Evolutionary conservation across 2,329 filamentous ascomycete species (phyloP), one percentile per base, ranked within the genome.

Genomic region (Rutstroemia sydowiana): DNA sequence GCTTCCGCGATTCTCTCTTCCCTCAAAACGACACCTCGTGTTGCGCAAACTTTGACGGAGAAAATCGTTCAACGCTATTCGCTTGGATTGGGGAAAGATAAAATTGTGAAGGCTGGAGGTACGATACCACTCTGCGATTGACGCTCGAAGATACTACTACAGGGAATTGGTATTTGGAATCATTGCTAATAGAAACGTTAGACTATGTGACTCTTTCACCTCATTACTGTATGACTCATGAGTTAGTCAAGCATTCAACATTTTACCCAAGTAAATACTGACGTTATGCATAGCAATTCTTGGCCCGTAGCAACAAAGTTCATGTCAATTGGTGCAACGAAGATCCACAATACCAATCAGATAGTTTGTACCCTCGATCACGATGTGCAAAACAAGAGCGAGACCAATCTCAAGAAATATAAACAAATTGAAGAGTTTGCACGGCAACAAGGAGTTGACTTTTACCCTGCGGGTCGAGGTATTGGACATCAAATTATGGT

Each of bases 401-500:
- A 87, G 56, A 72, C 79, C 57, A 95, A 95, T 63, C 67, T 95
- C 39, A 82, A 84, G 62, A 96, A 96, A 65, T 96, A 95, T 68
- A 65, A 69, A 14, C 78, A 85, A 62, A 95, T 96, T 48, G 82
- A 93, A 65, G 77, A 82, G 56, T 95, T 97, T 70, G 92, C 88
- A 1, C 75, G 77, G 63, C 75, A 81, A 56, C 88, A 96, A 53
- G 87, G 86, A 2, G 77, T 95, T 1, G 75, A 82, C 52, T 90
- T 91, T 65, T 95, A 85, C 62, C 83, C 82, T 1, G 84, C 88
- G 1, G 88, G 87, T 1, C 70, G 81, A 41, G 88, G 88, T 11
- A 95, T 95, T 63, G 91, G 90, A 0, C 92, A 96, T 67, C 92
- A 96, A 68, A 84, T 92, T 60, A 90, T 93, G 86, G 80, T 95